These are phyloP conservation scores for Gaultheria prostrata DNA, from an alignment of 148 eudicot species.

Conservation along the genomic window DNA sequence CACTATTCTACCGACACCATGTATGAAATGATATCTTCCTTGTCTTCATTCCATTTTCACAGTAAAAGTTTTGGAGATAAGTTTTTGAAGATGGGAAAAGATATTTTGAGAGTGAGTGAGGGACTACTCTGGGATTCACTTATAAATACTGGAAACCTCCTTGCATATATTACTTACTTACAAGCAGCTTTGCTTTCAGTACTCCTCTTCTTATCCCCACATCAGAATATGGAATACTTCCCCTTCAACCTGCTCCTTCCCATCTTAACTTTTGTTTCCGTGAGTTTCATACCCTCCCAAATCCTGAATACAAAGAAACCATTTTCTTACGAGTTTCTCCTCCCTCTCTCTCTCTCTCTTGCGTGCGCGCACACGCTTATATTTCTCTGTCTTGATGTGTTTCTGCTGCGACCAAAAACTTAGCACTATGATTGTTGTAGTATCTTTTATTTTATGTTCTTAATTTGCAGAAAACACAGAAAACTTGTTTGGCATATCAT, in stretches of 20 bases:
- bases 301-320: background rate
- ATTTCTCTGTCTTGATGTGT: background rate
- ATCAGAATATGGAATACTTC: conserved; percentile 14
- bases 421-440: no score
- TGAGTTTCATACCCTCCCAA: conserved; percentile 5
- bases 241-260: background rate
- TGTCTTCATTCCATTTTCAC: no score
- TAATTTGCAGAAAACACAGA: background rate
- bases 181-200: background rate
- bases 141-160: conserved; percentile 17
- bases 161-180: background rate
- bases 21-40: no score
- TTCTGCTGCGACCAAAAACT: background rate
- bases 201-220: background rate
- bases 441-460: background rate
- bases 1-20: no score
- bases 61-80: no score
- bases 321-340: conserved; percentile 21
- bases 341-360: conserved; percentile 21
- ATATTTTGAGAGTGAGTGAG: no score
- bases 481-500: background rate
- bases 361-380: background rate
- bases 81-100: no score
- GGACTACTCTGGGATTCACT: no score
- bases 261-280: conserved; percentile 21